phyloP scores from a whole-genome alignment of 176 grass and related monocot species.

The Thalia dealbata region DNA sequence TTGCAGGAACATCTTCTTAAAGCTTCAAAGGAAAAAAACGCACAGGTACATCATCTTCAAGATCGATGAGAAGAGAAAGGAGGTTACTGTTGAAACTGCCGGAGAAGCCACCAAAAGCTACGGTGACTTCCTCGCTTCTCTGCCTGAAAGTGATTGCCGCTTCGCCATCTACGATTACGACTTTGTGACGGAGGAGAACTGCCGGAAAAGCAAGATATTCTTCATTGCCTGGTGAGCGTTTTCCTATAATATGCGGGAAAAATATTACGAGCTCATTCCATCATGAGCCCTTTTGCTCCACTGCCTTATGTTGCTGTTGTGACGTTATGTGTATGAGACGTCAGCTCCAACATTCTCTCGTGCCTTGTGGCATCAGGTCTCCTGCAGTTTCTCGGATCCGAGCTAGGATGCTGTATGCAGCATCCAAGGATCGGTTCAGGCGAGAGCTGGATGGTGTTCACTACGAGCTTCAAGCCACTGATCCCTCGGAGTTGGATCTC shows the following conservation, averaged over 20 bases:
- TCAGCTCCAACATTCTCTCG: too few relatives aligned
- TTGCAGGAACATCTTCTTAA: conserved; percentile 47
- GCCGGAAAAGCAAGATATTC: conserved; percentile 98
- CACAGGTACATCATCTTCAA: conserved; percentile 86
- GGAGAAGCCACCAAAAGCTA: conserved; percentile 80
- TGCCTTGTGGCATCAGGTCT: conserved; percentile 34
- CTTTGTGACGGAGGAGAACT: conserved; percentile 88
- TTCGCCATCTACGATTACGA: conserved; percentile 90
- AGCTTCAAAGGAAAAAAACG: conserved; percentile 74
- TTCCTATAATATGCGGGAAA: not conserved
- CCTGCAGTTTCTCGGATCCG: conserved; percentile 67
- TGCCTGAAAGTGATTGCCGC: conserved; percentile 92
- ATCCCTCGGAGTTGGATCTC: conserved; percentile 68
- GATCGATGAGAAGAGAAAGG: conserved; percentile 77
- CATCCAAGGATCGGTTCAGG: conserved; percentile 83
- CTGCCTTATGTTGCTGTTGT: too few relatives aligned
- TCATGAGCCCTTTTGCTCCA: not conserved
- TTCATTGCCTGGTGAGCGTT: conserved; percentile 81
- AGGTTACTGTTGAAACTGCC: conserved; percentile 77
- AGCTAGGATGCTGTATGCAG: conserved; percentile 91
- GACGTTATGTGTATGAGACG: too few relatives aligned
- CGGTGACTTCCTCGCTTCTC: conserved; percentile 81
- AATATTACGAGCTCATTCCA: not conserved
- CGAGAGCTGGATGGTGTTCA: conserved; percentile 81
- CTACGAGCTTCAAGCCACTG: conserved; percentile 94